Conservation (phyloP, 257 asterid genomes). For the Gardenia jasminoides region DNA sequence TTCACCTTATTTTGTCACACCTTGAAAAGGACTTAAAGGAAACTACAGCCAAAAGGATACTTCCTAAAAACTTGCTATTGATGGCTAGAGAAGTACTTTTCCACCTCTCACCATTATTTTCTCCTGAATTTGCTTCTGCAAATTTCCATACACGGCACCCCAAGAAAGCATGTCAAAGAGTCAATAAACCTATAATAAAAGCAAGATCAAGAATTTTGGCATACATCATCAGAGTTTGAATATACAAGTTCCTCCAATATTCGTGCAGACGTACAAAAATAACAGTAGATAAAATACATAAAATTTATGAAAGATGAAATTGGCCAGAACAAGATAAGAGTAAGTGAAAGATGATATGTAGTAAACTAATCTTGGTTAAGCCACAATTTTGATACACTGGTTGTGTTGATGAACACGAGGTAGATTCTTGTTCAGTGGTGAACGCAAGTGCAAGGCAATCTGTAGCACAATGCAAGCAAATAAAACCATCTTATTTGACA, state of each 20-base stretch:
- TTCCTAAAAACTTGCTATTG: too few relatives aligned
- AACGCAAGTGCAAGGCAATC: background rate
- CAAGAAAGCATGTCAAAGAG: background rate
- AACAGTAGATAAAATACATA: background rate
- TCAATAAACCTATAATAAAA: background rate
- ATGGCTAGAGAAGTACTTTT: background rate
- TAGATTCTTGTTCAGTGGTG: too few relatives aligned
- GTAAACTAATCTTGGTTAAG: background rate
- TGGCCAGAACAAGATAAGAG: background rate
- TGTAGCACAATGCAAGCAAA: background rate
- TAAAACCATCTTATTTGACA: background rate
- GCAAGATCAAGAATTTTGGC: background rate
- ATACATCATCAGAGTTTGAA: background rate
- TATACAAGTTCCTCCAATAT: background rate
- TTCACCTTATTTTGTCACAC: background rate
- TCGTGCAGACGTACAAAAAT: too few relatives aligned
- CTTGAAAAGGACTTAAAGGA: background rate
- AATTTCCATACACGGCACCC: background rate
- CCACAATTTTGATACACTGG: background rate
- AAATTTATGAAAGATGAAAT: background rate
- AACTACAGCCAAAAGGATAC: background rate
- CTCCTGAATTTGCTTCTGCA: background rate
- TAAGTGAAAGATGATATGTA: background rate
- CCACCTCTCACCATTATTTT: background rate
- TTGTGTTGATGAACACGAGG: background rate